Percentiles rank a stretch among this genome's conserved stretches.
phyloP scores from a whole-genome alignment of 345 rosid species.

The Draba incana region DNA sequence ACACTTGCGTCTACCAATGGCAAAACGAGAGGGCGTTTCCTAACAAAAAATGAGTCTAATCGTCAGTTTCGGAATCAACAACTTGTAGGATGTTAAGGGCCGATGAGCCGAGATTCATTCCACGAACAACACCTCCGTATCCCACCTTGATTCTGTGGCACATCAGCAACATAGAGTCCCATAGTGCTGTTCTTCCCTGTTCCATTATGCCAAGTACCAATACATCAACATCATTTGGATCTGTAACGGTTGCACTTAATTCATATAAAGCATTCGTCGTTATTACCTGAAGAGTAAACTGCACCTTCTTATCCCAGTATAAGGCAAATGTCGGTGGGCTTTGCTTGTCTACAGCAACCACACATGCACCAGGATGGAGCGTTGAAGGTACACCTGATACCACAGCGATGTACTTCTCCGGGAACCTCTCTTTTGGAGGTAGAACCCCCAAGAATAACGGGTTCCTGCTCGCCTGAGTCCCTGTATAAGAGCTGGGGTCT shows the following conservation, averaged over 20 bases:
- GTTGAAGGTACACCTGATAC: conserved; percentile 65
- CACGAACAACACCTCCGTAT: conserved; percentile 78
- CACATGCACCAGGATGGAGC: conserved; percentile 88
- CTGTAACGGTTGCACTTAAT: conserved; percentile 1
- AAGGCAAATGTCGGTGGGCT: conserved; percentile 72
- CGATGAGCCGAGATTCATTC: conserved; percentile 87
- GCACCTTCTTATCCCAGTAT: conserved; percentile 91
- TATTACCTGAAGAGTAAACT: conserved; percentile 88
- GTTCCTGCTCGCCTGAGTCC: conserved; percentile 83
- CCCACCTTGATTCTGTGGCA: conserved; percentile 81
- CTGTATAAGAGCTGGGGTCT: conserved; percentile 82
- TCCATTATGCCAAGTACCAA: conserved; percentile 17
- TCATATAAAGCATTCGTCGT: background rate
- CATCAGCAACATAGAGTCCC: conserved; percentile 82
- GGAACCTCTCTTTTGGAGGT: conserved; percentile 91
- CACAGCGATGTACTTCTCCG: conserved; percentile 84
- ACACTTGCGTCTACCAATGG: conserved; percentile 14
- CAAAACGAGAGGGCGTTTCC: conserved; percentile 10
- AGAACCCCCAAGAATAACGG: conserved; percentile 80
- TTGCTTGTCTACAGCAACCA: conserved; percentile 74
- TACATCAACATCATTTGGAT: conserved; percentile 4
- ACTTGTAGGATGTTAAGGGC: conserved; percentile 80
- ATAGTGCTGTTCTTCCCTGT: conserved; percentile 92
- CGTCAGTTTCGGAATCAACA: conserved; percentile 63
- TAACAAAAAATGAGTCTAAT: conserved; percentile 33